Base-by-base conservation (phyloP, 306 rosid genomes). In the Citrullus amarus region DNA sequence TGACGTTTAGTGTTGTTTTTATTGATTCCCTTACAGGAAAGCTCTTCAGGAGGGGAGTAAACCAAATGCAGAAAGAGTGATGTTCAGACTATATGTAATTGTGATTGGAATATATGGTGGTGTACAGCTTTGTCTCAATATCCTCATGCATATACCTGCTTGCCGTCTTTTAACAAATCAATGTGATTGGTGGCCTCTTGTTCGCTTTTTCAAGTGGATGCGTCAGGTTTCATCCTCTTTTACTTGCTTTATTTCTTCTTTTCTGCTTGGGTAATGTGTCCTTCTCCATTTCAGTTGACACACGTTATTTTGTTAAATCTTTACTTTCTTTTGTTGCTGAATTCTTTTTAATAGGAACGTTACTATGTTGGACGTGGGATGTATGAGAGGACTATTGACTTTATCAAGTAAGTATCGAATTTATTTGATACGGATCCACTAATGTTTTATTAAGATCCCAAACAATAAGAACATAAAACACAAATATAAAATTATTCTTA, bases 321-420 rank as follows among this genome's bases (percentile, higher is more conserved):
- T 0, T 51, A 68, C 58, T 65, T 46, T 16, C 16, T 48, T 13
- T 48, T 48, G 36, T 2, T 32, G 36, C 36, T 32, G 36, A 32
- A 32, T 32, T 32, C 4, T 32, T 32, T 84, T 16, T 61, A 85
- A 74, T 83, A 94, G 98, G 98, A 94, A 80, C 98, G 92, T 0
- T 85, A 94, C 83, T 94, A 92, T 83, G 96, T 92, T 77, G 98
- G 98, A 17, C 93, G 92, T 11, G 98, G 98, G 87, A 90, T 94
- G 98, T 94, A 85, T 85, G 98, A 94, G 86, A 88, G 88, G 85
- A 90, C 90, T 74, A 86, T 89, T 34, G 97, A 94, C 85, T 94
- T 94, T 87, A 84, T 94, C 79, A 92, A 88, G 98, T 94, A 94
- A 72, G 43, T 84, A 70, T 16, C 76, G 20, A 71, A 28, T 46